Evolutionary conservation across 1,139 yeast species (phyloP), one percentile per base, ranked within the genome.

Genomic region (Suhomyces coccinellae): DNA sequence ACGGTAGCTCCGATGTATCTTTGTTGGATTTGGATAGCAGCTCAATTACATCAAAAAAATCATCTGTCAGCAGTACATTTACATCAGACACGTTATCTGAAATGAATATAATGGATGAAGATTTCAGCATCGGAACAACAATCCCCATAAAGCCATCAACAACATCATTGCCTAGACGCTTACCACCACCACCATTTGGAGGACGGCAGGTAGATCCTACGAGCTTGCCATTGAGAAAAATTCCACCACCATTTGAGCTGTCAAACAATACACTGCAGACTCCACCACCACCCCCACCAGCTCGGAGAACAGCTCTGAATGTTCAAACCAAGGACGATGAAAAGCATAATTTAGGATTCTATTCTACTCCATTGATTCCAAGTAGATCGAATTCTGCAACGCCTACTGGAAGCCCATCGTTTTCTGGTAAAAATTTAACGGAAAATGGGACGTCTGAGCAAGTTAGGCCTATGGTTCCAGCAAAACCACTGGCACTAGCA

Each of bases 361-460:
- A 73, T 4, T 52, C 71, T 0, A 60, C 73, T 0, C 77, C 77
- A 1, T 65, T 73, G 16, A 62, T 73, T 28, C 77, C 77, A 4
- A 67, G 68, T 35, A 59, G 69, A 41, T 64, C 74, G 1, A 59
- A 53, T 36, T 62, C 73, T 6, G 55, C 59, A 1, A 62, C 69
- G 1, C 68, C 73, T 3, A 47, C 49, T 8, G 53, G 49, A 8
- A 43, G 24, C 8, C 24, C 40, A 12, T 38, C 48, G 9, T 42
- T 50, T 8, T 36, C 45, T 7, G 16, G 17, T 6, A 3, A 10
- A 3, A 20, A 36, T 11, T 10, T 40, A 13, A 22, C n/a, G 3
- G 10, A 27, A 10, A 31, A 29, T 2, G 7, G n/a, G 3, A 16
- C 16, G 8, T 24, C 40, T 14, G 45, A 36, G 14, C 43, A 49